phyloP scores from a whole-genome alignment of 148 eudicot species.

The Oxyria digyna region DNA sequence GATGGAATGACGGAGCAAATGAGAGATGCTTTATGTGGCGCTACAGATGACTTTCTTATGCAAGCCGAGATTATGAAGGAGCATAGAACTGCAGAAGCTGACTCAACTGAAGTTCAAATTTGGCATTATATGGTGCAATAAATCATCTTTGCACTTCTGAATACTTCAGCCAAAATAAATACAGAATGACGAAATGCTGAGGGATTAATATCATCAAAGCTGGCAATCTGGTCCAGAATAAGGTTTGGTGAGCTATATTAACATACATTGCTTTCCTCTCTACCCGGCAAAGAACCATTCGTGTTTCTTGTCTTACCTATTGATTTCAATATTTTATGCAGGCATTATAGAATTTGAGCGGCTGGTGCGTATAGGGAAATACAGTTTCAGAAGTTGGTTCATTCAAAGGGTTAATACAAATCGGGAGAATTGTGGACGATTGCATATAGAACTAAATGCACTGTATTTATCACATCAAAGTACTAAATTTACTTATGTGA shows the following conservation, averaged over 20 bases:
- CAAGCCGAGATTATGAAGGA: not conserved
- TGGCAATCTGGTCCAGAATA: conserved; percentile 69
- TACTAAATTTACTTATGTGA: conserved; percentile 5
- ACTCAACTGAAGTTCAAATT: not conserved
- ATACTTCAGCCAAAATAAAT: conserved; percentile 57
- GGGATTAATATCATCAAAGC: conserved; percentile 85
- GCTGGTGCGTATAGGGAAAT: conserved; percentile 59
- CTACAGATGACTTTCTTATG: not conserved
- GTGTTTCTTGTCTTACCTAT: not conserved
- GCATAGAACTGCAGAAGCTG: not conserved
- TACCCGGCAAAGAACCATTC: not conserved
- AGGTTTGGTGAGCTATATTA: conserved; percentile 31
- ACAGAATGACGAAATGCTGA: conserved; percentile 86
- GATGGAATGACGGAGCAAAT: conserved; percentile 44
- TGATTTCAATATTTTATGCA: conserved; percentile 18
- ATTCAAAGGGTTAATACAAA: conserved; percentile 85
- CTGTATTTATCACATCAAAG: conserved; percentile 75
- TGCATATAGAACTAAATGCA: conserved; percentile 85
- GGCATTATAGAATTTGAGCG: too few relatives aligned
- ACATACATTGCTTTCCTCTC: not conserved
- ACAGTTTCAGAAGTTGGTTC: conserved; percentile 98
- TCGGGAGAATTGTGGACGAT: conserved; percentile 73
- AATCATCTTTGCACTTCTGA: not conserved
- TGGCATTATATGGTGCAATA: not conserved
- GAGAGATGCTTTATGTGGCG: conserved; percentile 29